These are phyloP conservation scores for Mortierella sp. DNA, from an alignment of 371 early-diverging fungal species.

Conservation along the genomic window DNA sequence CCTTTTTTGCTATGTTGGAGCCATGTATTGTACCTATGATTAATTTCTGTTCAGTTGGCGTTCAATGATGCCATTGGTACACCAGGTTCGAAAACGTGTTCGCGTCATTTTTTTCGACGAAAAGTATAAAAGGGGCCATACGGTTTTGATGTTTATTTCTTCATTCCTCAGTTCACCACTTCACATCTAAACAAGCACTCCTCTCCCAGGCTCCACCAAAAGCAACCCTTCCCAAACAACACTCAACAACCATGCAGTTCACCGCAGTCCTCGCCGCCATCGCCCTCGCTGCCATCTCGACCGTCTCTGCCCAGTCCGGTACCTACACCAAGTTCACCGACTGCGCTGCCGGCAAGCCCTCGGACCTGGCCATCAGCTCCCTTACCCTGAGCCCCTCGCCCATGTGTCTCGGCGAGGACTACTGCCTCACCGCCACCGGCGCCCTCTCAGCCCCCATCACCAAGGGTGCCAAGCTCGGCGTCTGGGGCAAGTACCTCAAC, in stretches of 20 bases:
- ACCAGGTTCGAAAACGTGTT: too few species aligned
- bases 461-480: neutral
- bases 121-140: too few species aligned
- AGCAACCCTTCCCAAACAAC: neutral
- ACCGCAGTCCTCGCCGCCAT: neutral
- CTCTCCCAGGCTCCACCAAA: neutral
- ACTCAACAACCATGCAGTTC: neutral
- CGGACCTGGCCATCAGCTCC: neutral
- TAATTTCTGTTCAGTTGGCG: too few species aligned
- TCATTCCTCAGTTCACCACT: too few species aligned
- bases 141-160: too few species aligned
- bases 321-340: slow-evolving; percentile 11
- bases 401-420: neutral
- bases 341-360: neutral
- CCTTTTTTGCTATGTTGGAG: too few species aligned
- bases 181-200: too few species aligned
- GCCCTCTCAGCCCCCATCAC: neutral
- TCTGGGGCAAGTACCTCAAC: neutral
- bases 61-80: too few species aligned
- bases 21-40: too few species aligned
- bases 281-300: neutral
- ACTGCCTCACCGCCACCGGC: slow-evolving; percentile 1
- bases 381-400: neutral
- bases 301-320: neutral
- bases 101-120: too few species aligned